Base-by-base conservation (phyloP, 192 early-diverging fungal genomes). In the Umbelopsis vinacea region DNA sequence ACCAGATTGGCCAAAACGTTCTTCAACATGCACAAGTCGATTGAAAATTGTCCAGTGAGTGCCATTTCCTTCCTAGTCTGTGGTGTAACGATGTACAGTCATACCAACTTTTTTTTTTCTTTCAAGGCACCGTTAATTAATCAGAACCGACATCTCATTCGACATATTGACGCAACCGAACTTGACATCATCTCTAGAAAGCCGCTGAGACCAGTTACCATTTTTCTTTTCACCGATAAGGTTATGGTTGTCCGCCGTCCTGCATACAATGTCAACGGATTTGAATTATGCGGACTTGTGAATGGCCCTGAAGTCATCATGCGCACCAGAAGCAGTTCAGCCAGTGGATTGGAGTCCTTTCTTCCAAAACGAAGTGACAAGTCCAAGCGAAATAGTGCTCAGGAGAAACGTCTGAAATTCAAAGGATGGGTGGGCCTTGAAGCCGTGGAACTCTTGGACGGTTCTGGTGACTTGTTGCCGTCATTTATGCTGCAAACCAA, bases 381-480 rank as follows among this genome's bases (percentile, higher is more conserved):
- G 33, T 29, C 57, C 11, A 63, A 37, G 19, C 26, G 57, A 9
- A 4, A 26, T 15, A 63, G 57, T 63, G 35, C 19, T 7, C 57
- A 63, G 33, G 57, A 63, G 17, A 63, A 63, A 8, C 57, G 57
- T 17, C 29, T 74, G 37, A 79, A 75, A 52, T 79, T 79, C 46
- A 79, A 75, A 52, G 78, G 73, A 3, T 81, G 79, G 79, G 57
- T 70, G 3, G 72, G 69, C 68, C 71, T 81, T 19, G 75, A 77
- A 35, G 55, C 55, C 9, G 40, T 75, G 4, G 79, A 81, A 26
- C 15, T 81, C 17, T 69, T 81, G 21, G 68, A 70, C 47, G 79
- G 79, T 12, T 63, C 57, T 12, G 57, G 29, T 37, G 57, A 63
- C 33, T 19, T 63, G 2, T 19, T 63, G 7, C 33, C 71, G 10